A percentile compares a stretch with the other conserved stretches of the same genome.
Evolutionary conservation across 768 basidiomycete genomes (phyloP).

Genomic region (Albatrellus ellisii): DNA sequence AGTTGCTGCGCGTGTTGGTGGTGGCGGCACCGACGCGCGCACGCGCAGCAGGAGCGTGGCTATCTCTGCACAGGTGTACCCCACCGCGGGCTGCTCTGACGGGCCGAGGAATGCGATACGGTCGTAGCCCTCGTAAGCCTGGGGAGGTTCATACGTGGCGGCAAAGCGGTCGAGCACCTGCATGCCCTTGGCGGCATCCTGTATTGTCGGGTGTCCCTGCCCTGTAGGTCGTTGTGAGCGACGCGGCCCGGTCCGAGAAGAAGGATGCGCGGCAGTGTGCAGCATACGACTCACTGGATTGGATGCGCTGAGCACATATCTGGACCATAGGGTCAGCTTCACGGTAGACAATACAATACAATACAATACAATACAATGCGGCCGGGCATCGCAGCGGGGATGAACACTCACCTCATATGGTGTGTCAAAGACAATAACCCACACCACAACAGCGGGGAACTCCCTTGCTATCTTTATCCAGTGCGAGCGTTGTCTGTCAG

Average conservation of each 20-base stretch:
- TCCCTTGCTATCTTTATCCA: conserved; percentile 66
- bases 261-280: background rate
- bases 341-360: background rate
- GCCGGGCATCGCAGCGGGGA: background rate
- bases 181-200: conserved; percentile 39
- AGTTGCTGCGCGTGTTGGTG: background rate
- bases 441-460: conserved; percentile 48
- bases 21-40: conserved; percentile 27
- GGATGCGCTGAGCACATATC: conserved; percentile 51
- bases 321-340: conserved; percentile 18
- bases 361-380: conserved; percentile 4
- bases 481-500: conserved; percentile 47
- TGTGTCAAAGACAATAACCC: conserved; percentile 69
- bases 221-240: conserved; percentile 27
- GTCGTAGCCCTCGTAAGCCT: conserved; percentile 49
- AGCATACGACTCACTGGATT: conserved; percentile 33
- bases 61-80: conserved; percentile 40
- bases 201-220: conserved; percentile 66
- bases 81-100: conserved; percentile 25
- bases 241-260: background rate
- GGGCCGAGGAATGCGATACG: conserved; percentile 31
- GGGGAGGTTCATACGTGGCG: conserved; percentile 43
- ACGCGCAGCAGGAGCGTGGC: conserved; percentile 38
- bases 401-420: conserved; percentile 47
- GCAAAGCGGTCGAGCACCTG: conserved; percentile 53